Conservation (phyloP, 2,329 filamentous ascomycete species). For the Myriosclerotinia scirpicola region DNA sequence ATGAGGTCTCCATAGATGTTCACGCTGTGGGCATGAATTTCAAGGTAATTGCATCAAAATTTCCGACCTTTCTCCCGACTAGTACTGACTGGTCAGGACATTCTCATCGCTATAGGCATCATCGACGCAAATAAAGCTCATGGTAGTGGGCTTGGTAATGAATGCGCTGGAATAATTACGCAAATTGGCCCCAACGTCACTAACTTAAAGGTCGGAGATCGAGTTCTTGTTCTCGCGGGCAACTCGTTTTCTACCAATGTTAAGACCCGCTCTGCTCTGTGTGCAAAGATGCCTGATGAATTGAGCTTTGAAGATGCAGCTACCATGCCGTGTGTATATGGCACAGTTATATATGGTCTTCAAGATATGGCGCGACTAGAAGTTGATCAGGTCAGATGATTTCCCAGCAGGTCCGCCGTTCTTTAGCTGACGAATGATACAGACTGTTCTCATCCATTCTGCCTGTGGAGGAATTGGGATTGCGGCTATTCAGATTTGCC, state of each 20-base stretch:
- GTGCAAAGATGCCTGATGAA: conserved; percentile 27
- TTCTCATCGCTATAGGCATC: conserved; percentile 32
- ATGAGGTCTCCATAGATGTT: conserved; percentile 26
- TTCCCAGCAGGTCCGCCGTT: not conserved
- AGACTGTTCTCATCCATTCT: conserved; percentile 41
- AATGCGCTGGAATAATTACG: conserved; percentile 34
- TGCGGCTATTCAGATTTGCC: conserved; percentile 39
- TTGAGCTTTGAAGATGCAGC: conserved; percentile 30
- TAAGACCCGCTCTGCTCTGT: conserved; percentile 37
- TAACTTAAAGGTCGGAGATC: conserved; percentile 33
- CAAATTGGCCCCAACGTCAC: conserved; percentile 31
- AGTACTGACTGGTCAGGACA: conserved; percentile 23
- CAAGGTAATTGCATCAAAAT: not conserved
- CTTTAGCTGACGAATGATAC: conserved; percentile 4
- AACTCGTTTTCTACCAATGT: conserved; percentile 1
- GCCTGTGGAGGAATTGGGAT: conserved; percentile 40
- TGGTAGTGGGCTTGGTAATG: conserved; percentile 31
- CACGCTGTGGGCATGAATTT: conserved; percentile 28
- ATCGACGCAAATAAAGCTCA: conserved; percentile 27
- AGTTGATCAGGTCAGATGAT: not conserved
- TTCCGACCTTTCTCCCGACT: not conserved
- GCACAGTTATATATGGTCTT: conserved; percentile 30
- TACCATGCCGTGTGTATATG: conserved; percentile 27
- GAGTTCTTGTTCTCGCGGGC: conserved; percentile 24
- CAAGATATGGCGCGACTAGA: conserved; percentile 24